These are phyloP conservation scores for Coniosporium apollinis DNA, from an alignment of 495 filamentous ascomycete species.

Conservation along the genomic window DNA sequence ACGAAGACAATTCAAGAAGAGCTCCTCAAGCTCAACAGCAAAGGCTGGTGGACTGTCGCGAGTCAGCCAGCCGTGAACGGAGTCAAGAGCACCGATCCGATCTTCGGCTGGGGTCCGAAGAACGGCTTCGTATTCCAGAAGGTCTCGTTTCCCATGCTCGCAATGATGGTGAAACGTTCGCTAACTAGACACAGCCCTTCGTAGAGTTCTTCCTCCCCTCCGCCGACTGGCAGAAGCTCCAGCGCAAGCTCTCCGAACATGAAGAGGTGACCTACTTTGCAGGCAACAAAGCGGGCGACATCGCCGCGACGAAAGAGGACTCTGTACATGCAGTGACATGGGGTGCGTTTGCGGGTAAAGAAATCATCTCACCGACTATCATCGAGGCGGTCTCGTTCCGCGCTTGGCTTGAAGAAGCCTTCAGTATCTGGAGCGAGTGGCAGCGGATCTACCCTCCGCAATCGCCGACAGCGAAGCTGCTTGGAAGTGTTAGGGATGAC, in stretches of 20 bases:
- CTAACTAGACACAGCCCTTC: slow-evolving; percentile 38
- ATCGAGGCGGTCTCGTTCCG: slow-evolving; percentile 92
- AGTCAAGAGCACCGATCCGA: slow-evolving; percentile 50
- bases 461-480: slow-evolving; percentile 47
- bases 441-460: slow-evolving; percentile 58
- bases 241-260: slow-evolving; percentile 37
- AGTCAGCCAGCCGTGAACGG: slow-evolving; percentile 94
- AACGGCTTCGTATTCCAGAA: slow-evolving; percentile 97
- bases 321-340: slow-evolving; percentile 89
- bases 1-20: slow-evolving; percentile 59
- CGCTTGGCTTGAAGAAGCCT: slow-evolving; percentile 92
- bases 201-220: slow-evolving; percentile 82
- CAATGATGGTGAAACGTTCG: too few relatives aligned
- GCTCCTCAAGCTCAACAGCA: slow-evolving; percentile 57
- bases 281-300: slow-evolving; percentile 51
- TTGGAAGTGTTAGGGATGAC: slow-evolving; percentile 48
- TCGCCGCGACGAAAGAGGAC: slow-evolving; percentile 48
- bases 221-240: slow-evolving; percentile 49
- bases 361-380: slow-evolving; percentile 94
- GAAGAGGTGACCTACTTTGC: slow-evolving; percentile 74
- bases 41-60: slow-evolving; percentile 91
- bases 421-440: slow-evolving; percentile 91
- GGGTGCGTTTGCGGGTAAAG: slow-evolving; percentile 90
- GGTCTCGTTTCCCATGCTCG: too few relatives aligned
- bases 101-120: slow-evolving; percentile 87